phyloP scores from a whole-genome alignment of 306 rosid species.

The Prunus salicina region DNA sequence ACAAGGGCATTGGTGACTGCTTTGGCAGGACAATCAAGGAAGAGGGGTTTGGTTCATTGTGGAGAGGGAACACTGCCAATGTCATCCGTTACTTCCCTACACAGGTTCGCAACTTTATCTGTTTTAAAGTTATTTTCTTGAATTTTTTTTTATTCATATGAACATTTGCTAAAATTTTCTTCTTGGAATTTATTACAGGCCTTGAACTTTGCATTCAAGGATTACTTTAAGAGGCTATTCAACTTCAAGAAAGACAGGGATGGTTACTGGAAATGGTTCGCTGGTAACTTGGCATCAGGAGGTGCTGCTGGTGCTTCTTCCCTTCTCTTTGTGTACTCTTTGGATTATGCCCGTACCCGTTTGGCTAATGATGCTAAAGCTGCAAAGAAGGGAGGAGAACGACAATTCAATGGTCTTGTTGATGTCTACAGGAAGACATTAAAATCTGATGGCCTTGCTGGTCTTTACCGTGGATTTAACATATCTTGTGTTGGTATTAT shows the following conservation, averaged over 20 bases:
- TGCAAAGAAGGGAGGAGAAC: slow-evolving; percentile 89
- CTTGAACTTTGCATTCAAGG: slow-evolving; percentile 89
- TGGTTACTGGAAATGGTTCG: slow-evolving; percentile 93
- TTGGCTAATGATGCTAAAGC: slow-evolving; percentile 82
- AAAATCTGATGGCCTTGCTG: slow-evolving; percentile 70
- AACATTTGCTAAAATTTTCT: slow-evolving; percentile 11
- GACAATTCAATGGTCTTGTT: slow-evolving; percentile 83
- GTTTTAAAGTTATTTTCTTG: background rate
- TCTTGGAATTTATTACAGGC: slow-evolving; percentile 46
- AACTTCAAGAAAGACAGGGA: slow-evolving; percentile 85
- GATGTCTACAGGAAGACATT: slow-evolving; percentile 88
- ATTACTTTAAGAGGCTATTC: slow-evolving; percentile 91
- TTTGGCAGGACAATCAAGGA: slow-evolving; percentile 60
- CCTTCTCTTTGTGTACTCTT: slow-evolving; percentile 72
- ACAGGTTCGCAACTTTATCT: slow-evolving; percentile 23
- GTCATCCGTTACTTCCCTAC: slow-evolving; percentile 76
- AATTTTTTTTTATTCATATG: background rate
- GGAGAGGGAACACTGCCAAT: slow-evolving; percentile 93
- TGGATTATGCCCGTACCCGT: slow-evolving; percentile 90
- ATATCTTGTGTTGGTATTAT: slow-evolving; percentile 82
- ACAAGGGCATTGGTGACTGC: slow-evolving; percentile 94
- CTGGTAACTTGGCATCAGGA: slow-evolving; percentile 84
- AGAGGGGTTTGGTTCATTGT: slow-evolving; percentile 60
- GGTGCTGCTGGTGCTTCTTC: slow-evolving; percentile 96
- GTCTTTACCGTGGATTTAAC: slow-evolving; percentile 90